These are phyloP conservation scores for Wickerhamomyces rabaulensis DNA, from an alignment of 805 yeast species.

Conservation along the genomic window DNA sequence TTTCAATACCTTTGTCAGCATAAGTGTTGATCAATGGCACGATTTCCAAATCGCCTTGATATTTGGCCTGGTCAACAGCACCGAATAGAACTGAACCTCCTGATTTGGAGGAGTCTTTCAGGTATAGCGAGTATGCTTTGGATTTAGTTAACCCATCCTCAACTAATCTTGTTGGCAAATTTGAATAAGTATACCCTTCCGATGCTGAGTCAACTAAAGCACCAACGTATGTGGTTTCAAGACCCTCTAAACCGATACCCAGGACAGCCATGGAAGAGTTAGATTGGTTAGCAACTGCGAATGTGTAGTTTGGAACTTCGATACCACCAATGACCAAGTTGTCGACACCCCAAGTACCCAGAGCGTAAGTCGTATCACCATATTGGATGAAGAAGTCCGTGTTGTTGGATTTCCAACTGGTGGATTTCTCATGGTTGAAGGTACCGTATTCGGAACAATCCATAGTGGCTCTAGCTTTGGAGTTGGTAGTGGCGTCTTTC, in stretches of 20 bases:
- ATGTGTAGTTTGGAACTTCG: constrained; percentile 46
- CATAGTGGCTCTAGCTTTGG: too few relatives aligned
- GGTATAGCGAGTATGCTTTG: constrained; percentile 56
- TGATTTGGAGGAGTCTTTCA: constrained; percentile 43
- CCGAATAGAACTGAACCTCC: constrained; percentile 67
- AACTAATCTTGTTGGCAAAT: constrained; percentile 60
- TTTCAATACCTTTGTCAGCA: constrained; percentile 27
- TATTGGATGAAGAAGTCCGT: constrained; percentile 40
- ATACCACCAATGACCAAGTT: constrained; percentile 48
- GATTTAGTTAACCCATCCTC: constrained; percentile 50
- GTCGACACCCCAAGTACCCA: constrained; percentile 44
- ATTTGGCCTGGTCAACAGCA: constrained; percentile 63
- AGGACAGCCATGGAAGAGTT: constrained; percentile 65
- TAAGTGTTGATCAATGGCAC: constrained; percentile 39
- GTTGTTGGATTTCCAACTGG: constrained; percentile 27
- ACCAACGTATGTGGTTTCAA: constrained; percentile 56
- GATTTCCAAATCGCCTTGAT: constrained; percentile 43
- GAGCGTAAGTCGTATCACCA: constrained; percentile 40
- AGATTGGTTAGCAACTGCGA: constrained; percentile 70
- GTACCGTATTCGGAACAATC: constrained; percentile 34
- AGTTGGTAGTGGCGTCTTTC: not conserved
- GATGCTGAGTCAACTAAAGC: constrained; percentile 9
- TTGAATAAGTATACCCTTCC: constrained; percentile 56
- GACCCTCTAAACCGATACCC: constrained; percentile 65
- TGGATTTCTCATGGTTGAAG: constrained; percentile 28